A percentile compares a stretch with the other conserved stretches of the same genome.
Conservation (phyloP, 306 rosid genomes). For the Morella rubra region DNA sequence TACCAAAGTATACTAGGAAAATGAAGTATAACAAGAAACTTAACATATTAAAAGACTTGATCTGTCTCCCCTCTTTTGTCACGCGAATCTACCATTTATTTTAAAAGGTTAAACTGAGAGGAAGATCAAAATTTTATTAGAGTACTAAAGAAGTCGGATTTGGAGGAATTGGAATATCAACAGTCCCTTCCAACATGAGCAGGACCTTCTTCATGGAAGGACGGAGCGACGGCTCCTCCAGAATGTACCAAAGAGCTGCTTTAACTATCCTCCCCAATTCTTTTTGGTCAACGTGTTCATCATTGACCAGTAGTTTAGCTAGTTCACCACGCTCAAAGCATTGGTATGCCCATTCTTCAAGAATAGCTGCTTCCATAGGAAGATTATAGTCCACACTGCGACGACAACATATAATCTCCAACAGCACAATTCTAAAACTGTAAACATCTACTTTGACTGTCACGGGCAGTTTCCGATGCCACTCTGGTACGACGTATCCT, state of each 20-base stretch:
- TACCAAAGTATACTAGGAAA: too few relatives aligned
- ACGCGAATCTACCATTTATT: too few relatives aligned
- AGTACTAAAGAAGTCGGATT: conserved; percentile 3
- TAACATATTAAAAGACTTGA: too few relatives aligned
- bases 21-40: too few relatives aligned
- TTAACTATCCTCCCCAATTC: conserved; percentile 26
- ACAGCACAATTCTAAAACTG: conserved; percentile 32
- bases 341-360: conserved; percentile 20
- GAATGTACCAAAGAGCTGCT: conserved; percentile 33
- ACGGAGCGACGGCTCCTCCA: conserved; percentile 13
- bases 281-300: conserved; percentile 8
- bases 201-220: conserved; percentile 30
- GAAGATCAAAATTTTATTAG: too few relatives aligned
- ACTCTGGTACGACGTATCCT: conserved; percentile 37
- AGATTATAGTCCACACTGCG: conserved; percentile 15
- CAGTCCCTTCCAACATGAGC: conserved; percentile 29
- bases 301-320: neutral
- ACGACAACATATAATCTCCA: conserved; percentile 30
- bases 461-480: conserved; percentile 24
- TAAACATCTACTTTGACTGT: conserved; percentile 31
- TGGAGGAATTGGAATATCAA: conserved; percentile 19
- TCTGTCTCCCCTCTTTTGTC: too few relatives aligned
- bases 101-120: too few relatives aligned
- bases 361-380: conserved; percentile 21
- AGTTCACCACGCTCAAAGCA: conserved; percentile 23